These are phyloP conservation scores for Bolboschoenus planiculmis DNA, from an alignment of 176 grass and related monocot species.

Conservation along the genomic window DNA sequence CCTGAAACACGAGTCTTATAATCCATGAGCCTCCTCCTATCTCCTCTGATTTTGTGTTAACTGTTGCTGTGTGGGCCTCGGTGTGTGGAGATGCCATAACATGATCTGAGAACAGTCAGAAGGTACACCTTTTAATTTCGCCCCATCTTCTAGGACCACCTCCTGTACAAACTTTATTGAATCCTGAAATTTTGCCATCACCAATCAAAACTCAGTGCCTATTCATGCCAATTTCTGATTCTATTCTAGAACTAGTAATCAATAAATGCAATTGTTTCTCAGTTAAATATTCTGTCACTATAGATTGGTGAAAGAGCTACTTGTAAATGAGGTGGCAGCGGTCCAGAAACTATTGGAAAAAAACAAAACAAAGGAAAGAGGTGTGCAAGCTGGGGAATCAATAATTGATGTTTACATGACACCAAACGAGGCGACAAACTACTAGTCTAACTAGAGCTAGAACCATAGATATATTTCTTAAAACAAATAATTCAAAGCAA, in stretches of 20 bases:
- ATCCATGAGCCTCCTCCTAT: slow-evolving; percentile 20
- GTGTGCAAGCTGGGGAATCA: neutral
- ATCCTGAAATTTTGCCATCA: slow-evolving; percentile 41
- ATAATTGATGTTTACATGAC: neutral
- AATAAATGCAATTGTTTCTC: neutral
- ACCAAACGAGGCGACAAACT: neutral
- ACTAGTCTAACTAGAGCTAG: neutral
- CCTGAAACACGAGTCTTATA: neutral
- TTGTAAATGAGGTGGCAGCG: neutral
- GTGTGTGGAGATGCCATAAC: slow-evolving; percentile 68
- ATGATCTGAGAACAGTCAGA: slow-evolving; percentile 78
- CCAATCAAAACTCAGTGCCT: neutral
- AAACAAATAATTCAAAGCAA: neutral
- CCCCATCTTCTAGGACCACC: slow-evolving; percentile 65
- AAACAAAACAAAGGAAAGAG: neutral
- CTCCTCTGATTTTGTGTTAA: slow-evolving; percentile 31
- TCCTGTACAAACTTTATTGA: slow-evolving; percentile 94
- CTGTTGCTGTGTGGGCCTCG: slow-evolving; percentile 17
- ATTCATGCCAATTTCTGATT: neutral
- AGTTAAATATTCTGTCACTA: neutral
- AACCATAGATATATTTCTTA: neutral
- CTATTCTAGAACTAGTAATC: neutral
- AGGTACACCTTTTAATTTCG: slow-evolving; percentile 77
- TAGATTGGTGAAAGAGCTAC: neutral
- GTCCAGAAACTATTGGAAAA: neutral